phyloP scores from a whole-genome alignment of 768 basidiomycete genomes.

The Pisolithus tinctorius region DNA sequence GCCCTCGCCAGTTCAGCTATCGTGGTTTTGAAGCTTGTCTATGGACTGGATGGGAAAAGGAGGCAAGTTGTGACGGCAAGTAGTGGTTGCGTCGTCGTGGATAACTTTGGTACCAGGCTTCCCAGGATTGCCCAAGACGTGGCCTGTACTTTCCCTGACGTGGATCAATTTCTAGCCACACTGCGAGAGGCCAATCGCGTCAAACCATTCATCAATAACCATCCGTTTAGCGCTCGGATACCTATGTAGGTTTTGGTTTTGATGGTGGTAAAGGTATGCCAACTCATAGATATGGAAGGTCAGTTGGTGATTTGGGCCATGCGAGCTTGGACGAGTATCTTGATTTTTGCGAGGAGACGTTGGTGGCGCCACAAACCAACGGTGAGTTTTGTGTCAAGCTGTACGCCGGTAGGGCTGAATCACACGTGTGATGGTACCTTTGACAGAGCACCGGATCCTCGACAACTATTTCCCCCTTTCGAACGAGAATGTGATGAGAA shows the following conservation, averaged over 20 bases:
- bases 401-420: neutral
- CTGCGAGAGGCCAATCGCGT: conserved; percentile 34
- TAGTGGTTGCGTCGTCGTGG: neutral
- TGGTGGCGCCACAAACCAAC: conserved; percentile 30
- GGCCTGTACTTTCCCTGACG: conserved; percentile 49
- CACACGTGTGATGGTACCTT: neutral
- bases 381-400: conserved; percentile 16
- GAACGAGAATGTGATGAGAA: neutral
- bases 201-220: conserved; percentile 23
- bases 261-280: conserved; percentile 1
- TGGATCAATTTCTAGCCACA: conserved; percentile 40
- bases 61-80: conserved; percentile 37
- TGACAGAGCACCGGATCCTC: conserved; percentile 27
- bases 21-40: conserved; percentile 76
- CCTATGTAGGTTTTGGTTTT: conserved; percentile 36
- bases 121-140: conserved; percentile 47
- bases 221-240: conserved; percentile 38
- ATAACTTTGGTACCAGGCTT: conserved; percentile 28
- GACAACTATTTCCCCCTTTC: conserved; percentile 38
- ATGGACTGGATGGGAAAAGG: conserved; percentile 67
- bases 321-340: conserved; percentile 58
- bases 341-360: conserved; percentile 51
- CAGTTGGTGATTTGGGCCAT: conserved; percentile 45
- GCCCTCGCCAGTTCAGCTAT: conserved; percentile 53
- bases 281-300: conserved; percentile 30